Evolutionary conservation across 176 grass and related monocot species (phyloP).

Genomic region (Guadua angustifolia): DNA sequence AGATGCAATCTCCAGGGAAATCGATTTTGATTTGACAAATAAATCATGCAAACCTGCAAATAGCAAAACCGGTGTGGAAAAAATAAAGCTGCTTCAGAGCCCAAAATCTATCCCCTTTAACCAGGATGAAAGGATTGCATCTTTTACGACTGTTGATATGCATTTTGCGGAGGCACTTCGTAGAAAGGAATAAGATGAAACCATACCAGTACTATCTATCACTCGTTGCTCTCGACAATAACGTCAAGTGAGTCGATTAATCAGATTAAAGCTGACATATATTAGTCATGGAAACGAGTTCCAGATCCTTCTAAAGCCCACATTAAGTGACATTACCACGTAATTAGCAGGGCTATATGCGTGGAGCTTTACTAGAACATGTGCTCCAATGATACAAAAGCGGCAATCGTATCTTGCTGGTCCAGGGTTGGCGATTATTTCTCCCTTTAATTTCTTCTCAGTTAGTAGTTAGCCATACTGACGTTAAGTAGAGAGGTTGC

Average conservation of each 20-base stretch:
- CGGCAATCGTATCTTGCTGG: background rate
- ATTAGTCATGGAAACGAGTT: background rate
- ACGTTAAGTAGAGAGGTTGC: background rate
- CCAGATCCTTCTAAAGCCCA: background rate
- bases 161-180: too few relatives aligned
- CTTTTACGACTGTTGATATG: too few relatives aligned
- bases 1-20: background rate
- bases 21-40: background rate
- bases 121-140: too few relatives aligned
- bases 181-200: too few relatives aligned
- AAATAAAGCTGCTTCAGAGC: too few relatives aligned
- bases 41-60: too few relatives aligned
- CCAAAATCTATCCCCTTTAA: too few relatives aligned
- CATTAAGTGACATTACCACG: background rate
- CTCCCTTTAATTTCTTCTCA: background rate
- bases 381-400: constrained; percentile 20
- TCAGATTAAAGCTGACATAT: background rate
- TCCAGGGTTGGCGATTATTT: background rate
- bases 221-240: background rate
- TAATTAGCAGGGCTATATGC: too few relatives aligned
- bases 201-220: too few relatives aligned
- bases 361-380: constrained; percentile 7
- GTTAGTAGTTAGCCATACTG: background rate
- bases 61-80: too few relatives aligned
- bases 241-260: background rate